Base-by-base conservation (phyloP, 495 filamentous ascomycete species). In the Lophiostoma macrostomum region DNA sequence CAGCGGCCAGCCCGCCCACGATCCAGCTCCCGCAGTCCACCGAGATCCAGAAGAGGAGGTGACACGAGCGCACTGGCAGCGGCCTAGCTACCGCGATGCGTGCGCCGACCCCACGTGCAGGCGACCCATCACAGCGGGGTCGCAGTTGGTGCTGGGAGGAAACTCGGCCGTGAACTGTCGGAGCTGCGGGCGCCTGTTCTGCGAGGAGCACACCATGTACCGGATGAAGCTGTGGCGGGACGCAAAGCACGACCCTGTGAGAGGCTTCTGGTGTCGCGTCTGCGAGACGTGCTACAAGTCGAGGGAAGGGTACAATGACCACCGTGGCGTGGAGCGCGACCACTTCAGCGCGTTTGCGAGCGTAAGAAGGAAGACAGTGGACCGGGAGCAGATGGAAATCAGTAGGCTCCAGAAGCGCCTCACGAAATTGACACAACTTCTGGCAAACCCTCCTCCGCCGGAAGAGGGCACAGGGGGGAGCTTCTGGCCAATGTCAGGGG, bases 221-320 rank as follows among this genome's bases (percentile, higher is more conserved):
- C 91, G 97, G 72, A 97, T 97, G 87, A 96, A 93, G 76, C 79
- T 98, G 16, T 95, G 89, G 8, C 77, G 91, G 38, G 84, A 89
- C 4, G 93, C 94, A 3, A 80, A 84, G 56, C 89, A 95, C 73
- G 94, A 98, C 58, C 94, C 94, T 0, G 85, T 95, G 0, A 73
- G 94, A 55, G 93, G 93, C 1, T 77, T 91, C 49, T 98, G 93
- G 93, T 94, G 87, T 64, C 72, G 93, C 27, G 91, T 96, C 4
- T 98, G 93, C 66, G 94, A 97, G 70, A 97, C 93, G 22, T 98
- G 93, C 68, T 98, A 91, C 71, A 97, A 96, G 72, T 93, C 88
- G 16, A 77, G 94, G 56, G 89, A 91, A 29, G 94, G 94, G 2
- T 98, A 97, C 69, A 96, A 91, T 65, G 91, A 97, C 63, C 86